Percentiles rank a stretch among this genome's conserved stretches.
These are phyloP conservation scores for Anthracocystis panici-leucophaei DNA, from an alignment of 1,284 basidiomycete genomes.

Conservation along the genomic window DNA sequence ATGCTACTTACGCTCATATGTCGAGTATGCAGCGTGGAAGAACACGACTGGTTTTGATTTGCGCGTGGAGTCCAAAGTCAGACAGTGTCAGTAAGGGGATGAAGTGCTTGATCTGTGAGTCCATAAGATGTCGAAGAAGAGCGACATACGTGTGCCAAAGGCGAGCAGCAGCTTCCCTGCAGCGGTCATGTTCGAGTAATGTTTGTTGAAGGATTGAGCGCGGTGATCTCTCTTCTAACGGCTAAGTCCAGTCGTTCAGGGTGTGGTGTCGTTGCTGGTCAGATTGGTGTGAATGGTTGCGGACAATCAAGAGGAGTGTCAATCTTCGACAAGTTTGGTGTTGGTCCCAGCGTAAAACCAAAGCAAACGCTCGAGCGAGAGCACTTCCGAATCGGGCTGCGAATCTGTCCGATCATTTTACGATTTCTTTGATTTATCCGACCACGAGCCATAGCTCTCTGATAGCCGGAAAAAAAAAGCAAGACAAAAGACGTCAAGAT, in stretches of 20 bases:
- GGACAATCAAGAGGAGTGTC: neutral
- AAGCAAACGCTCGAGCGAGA: neutral
- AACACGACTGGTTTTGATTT: conserved; percentile 40
- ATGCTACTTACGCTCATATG: conserved; percentile 55
- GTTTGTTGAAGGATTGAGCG: neutral
- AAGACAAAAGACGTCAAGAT: conserved; percentile 32
- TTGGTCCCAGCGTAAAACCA: conserved; percentile 30
- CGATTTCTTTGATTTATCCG: neutral
- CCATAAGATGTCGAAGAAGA: neutral
- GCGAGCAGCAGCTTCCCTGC: conserved; percentile 28
- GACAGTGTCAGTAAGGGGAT: neutral
- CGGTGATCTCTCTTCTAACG: neutral
- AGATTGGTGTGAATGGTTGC: neutral
- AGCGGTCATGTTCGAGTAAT: conserved; percentile 19
- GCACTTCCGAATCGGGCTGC: neutral
- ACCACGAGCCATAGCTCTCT: neutral
- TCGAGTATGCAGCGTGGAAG: conserved; percentile 62
- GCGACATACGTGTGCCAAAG: conserved; percentile 36
- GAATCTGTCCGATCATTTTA: neutral
- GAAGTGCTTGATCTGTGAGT: neutral
- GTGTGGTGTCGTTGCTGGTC: neutral
- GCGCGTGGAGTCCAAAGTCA: neutral
- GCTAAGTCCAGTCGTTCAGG: neutral
- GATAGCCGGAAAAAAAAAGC: conserved; percentile 7
- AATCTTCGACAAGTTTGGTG: neutral